Base-by-base conservation (phyloP, 768 basidiomycete species). In the Lactarius indigo region DNA sequence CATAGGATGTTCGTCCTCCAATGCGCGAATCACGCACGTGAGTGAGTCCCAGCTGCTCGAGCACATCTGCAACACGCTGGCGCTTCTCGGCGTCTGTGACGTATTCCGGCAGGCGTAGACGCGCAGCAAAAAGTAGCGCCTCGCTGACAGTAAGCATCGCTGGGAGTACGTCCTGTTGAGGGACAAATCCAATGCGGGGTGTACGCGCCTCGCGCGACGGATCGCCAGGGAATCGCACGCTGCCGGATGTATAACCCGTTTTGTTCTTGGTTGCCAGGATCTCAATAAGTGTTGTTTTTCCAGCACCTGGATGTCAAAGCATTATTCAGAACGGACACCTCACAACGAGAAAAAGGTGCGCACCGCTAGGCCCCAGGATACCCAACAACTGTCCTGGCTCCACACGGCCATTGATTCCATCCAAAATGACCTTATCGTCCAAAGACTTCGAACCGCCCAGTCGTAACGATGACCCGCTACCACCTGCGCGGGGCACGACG, bases 251-350 rank as follows among this genome's bases (percentile, higher is more conserved):
- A 2, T 79, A 73, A 0, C 95, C 96, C 0, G 83, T 81, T 78
- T 97, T 98, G 70, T 78, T 79, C 75, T 90, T 95, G 2, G 90
- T 88, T 0, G 94, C 92, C 12, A 98, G 84, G 42, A 97, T 86
- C 73, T 98, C 96, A 20, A 97, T 88, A 42, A 98, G 80, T 0
- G 95, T 94, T 0, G 92, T 93, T 76, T 96, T 96, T 52, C 94
- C 94, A 20, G 94, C 92, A 63, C 89, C 87, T 86, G 26, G 18
- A 9, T 8, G 56, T 37, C 35, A 31, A 55, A 58, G 28, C 4
- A 33, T 33, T 17, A 35, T 35, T 41, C 39, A 33, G 28, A 57
- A 35, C 4, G 50, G 33, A 18, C 15, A 3, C 26, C 54, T 20
- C 28, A 3, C 2, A 6, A n/a, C 23, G 37, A 41, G 35, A 28